These are phyloP conservation scores for Styphnolobium japonicum DNA, from an alignment of 306 rosid species.

Conservation along the genomic window DNA sequence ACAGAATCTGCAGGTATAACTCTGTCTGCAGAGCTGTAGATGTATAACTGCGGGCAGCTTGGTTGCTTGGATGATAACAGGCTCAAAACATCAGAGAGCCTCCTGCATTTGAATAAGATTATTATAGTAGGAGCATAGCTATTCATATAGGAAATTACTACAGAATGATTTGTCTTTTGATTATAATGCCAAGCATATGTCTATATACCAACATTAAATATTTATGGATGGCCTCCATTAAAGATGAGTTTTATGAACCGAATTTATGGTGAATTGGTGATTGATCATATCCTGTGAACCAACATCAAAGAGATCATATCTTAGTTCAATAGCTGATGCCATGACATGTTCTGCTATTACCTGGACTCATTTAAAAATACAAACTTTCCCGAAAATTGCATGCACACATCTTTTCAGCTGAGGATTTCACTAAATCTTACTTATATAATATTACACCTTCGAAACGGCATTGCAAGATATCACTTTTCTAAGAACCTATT, in stretches of 20 bases:
- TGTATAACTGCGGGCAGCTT: slow-evolving; percentile 84
- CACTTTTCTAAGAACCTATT: not conserved
- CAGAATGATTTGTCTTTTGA: not conserved
- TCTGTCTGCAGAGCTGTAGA: slow-evolving; percentile 89
- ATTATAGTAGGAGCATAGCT: not conserved
- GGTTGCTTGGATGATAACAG: slow-evolving; percentile 77
- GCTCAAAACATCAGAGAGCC: slow-evolving; percentile 82
- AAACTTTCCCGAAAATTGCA: not conserved
- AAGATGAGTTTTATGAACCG: not conserved
- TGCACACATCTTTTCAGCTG: not conserved
- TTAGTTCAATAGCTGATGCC: not conserved
- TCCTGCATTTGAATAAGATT: slow-evolving; percentile 51
- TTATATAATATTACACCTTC: not conserved
- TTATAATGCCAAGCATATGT: not conserved
- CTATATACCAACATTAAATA: not conserved
- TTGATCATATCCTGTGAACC: not conserved
- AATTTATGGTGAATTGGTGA: not conserved
- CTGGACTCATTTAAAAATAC: not conserved
- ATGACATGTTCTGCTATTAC: not conserved
- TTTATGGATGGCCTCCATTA: not conserved
- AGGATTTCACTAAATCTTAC: slow-evolving; percentile 2
- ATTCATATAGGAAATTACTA: not conserved
- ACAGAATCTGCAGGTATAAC: slow-evolving; percentile 86
- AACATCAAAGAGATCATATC: not conserved
- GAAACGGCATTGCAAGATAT: slow-evolving; percentile 3